These are phyloP conservation scores for Dryas drummondii DNA, from an alignment of 306 rosid genomes.

Conservation along the genomic window DNA sequence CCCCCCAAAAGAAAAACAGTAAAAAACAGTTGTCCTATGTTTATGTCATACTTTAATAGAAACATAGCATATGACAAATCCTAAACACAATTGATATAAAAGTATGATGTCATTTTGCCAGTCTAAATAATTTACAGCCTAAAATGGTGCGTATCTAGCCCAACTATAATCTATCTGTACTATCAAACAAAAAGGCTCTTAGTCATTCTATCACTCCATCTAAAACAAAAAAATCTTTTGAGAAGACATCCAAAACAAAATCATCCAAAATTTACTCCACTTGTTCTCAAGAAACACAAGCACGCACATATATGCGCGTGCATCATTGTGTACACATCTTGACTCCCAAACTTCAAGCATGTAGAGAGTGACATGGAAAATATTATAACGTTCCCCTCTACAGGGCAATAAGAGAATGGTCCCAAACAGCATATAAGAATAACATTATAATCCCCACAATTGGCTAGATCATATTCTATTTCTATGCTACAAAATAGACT, in stretches of 20 bases:
- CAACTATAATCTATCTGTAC: neutral
- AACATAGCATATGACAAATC: too few species aligned
- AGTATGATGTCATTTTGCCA: too few species aligned
- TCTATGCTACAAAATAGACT: neutral
- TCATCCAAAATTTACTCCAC: neutral
- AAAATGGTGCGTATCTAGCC: neutral
- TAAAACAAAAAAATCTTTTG: neutral
- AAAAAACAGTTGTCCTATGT: too few species aligned
- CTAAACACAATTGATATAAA: too few species aligned
- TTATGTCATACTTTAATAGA: too few species aligned
- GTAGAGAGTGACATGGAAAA: neutral
- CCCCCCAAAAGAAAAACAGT: too few species aligned
- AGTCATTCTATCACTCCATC: conserved; percentile 1
- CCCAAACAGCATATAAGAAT: neutral
- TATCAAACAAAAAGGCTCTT: neutral
- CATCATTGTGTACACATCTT: neutral
- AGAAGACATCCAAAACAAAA: neutral
- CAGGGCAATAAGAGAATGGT: neutral
- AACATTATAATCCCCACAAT: neutral
- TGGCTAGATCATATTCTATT: neutral
- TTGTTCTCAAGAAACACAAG: neutral
- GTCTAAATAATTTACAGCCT: neutral
- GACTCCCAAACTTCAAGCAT: neutral
- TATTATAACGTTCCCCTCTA: neutral
- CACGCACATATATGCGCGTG: neutral